Conservation (phyloP, 805 yeast genomes). For the Maudiozyma serrabonitensis region DNA sequence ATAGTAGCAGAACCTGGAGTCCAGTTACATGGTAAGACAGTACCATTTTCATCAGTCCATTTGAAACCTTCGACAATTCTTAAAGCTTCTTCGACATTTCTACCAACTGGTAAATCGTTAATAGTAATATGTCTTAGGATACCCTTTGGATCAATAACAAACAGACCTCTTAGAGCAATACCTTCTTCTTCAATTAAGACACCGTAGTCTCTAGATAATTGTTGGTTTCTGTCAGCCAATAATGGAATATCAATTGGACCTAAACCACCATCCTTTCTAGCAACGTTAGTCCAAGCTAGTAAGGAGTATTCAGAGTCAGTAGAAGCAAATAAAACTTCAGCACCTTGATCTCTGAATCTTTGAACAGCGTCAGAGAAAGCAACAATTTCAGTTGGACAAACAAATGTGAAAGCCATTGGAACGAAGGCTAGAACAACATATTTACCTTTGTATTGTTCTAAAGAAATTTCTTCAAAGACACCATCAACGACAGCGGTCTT, state of each 20-base stretch:
- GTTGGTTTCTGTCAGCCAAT: slow-evolving; percentile 93
- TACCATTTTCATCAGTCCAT: slow-evolving; percentile 98
- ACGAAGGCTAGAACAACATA: slow-evolving; percentile 96
- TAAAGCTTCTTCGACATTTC: slow-evolving; percentile 95
- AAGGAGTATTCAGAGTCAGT: slow-evolving; percentile 97
- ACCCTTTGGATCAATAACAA: slow-evolving; percentile 95
- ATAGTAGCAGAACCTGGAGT: slow-evolving; percentile 88
- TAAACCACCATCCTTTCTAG: slow-evolving; percentile 96
- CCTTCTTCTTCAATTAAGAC: slow-evolving; percentile 95
- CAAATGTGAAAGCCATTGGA: slow-evolving; percentile 98
- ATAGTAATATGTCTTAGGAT: slow-evolving; percentile 90
- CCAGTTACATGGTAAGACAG: slow-evolving; percentile 99
- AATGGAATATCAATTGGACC: slow-evolving; percentile 93
- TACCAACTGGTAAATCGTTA: slow-evolving; percentile 98
- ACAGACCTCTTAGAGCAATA: slow-evolving; percentile 95
- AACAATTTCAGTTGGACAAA: slow-evolving; percentile 98
- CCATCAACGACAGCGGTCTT: slow-evolving; percentile 98
- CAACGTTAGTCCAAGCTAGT: slow-evolving; percentile 96
- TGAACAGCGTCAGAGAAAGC: slow-evolving; percentile 95
- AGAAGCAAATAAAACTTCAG: slow-evolving; percentile 89
- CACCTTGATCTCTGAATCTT: slow-evolving; percentile 78
- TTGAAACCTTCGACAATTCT: slow-evolving; percentile 99
- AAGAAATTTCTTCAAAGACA: slow-evolving; percentile 85
- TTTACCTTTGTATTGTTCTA: slow-evolving; percentile 94
- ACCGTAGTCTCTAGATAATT: slow-evolving; percentile 92